Conservation (phyloP, 257 asterid species). For the Haberlea rhodopensis region DNA sequence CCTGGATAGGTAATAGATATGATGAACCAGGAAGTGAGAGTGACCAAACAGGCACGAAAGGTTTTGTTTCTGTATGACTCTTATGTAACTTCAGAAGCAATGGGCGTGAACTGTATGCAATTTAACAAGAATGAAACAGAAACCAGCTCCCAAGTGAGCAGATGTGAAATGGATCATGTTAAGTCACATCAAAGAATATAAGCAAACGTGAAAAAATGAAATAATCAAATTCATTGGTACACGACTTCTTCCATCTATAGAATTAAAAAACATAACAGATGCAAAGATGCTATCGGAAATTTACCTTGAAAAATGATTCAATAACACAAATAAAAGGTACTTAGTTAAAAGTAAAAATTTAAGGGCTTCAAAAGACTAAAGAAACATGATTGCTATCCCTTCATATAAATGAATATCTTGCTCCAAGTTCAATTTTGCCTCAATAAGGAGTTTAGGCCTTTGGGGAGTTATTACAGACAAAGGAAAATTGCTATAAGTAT, state of each 20-base stretch:
- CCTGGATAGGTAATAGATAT: not conserved
- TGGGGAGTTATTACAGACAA: too few relatives aligned
- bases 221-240: not conserved
- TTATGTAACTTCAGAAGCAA: not conserved
- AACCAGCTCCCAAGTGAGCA: not conserved
- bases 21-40: slow-evolving; percentile 1
- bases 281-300: not conserved
- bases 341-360: not conserved
- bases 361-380: not conserved
- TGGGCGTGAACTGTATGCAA: not conserved
- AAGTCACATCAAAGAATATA: not conserved
- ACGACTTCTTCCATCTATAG: not conserved
- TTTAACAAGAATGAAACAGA: not conserved
- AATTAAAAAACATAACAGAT: not conserved
- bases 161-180: not conserved
- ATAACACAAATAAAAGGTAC: not conserved
- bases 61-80: not conserved
- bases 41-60: slow-evolving; percentile 3
- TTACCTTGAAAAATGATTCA: not conserved
- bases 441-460: not conserved
- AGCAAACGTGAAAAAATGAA: not conserved
- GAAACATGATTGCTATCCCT: not conserved
- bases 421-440: not conserved
- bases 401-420: not conserved
- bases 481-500: not conserved